A percentile compares a stretch with the other conserved stretches of the same genome.
These are phyloP conservation scores for Arthrobotrys sphaeroides DNA, from an alignment of 2,329 filamentous ascomycete genomes.

Conservation along the genomic window DNA sequence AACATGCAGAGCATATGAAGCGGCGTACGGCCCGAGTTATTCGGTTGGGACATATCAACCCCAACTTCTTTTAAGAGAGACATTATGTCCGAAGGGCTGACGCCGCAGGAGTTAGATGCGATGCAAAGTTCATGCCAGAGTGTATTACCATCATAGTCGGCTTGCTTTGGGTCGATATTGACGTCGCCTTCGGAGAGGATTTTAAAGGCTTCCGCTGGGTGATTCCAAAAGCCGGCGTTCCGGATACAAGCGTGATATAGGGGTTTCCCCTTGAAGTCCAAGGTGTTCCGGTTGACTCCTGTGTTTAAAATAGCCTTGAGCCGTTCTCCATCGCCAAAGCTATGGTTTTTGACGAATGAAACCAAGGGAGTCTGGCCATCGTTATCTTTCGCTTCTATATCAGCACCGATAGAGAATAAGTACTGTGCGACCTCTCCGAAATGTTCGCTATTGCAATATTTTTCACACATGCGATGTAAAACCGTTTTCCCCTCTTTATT, in stretches of 20 bases:
- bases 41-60: slow-evolving; percentile 2
- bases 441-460: neutral
- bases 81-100: neutral
- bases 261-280: slow-evolving; percentile 9
- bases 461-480: slow-evolving; percentile 55
- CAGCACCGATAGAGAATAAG: neutral
- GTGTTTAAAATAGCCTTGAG: slow-evolving; percentile 42
- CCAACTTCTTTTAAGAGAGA: neutral
- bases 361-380: slow-evolving; percentile 1
- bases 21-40: slow-evolving; percentile 2
- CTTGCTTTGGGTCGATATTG: slow-evolving; percentile 1
- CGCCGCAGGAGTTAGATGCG: neutral
- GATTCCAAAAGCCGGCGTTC: neutral
- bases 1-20: neutral
- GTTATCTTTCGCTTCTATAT: slow-evolving; percentile 13
- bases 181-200: neutral
- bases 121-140: neutral
- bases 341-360: neutral
- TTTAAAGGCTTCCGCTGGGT: neutral
- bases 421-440: neutral
- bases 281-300: slow-evolving; percentile 14
- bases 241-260: slow-evolving; percentile 1
- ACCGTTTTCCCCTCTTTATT: slow-evolving; percentile 52
- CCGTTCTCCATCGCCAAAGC: neutral
- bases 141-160: slow-evolving; percentile 14